These are phyloP conservation scores for Takashimella koratensis DNA, from an alignment of 1,284 basidiomycete genomes.

Conservation along the genomic window DNA sequence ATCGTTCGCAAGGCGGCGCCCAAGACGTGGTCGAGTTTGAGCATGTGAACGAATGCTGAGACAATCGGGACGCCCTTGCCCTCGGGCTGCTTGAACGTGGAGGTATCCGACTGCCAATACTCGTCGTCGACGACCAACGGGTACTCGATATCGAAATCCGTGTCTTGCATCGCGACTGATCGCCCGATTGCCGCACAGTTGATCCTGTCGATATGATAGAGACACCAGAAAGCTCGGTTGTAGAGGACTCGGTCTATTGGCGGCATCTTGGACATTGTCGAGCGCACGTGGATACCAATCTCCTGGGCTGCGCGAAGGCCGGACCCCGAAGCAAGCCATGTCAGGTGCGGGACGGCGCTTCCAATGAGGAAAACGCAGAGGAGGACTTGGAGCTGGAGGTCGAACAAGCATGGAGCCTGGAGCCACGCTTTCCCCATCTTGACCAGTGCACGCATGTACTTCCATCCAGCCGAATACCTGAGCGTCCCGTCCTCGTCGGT, in stretches of 20 bases:
- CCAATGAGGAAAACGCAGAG: conserved; percentile 53
- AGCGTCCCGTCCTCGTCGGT: conserved; percentile 40
- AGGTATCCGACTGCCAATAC: conserved; percentile 58
- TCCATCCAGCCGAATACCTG: conserved; percentile 65
- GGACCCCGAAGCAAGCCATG: conserved; percentile 67
- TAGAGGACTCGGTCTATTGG: conserved; percentile 62
- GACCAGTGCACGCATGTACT: conserved; percentile 64
- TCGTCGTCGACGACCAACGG: conserved; percentile 83
- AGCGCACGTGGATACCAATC: conserved; percentile 45
- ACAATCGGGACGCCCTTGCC: conserved; percentile 51
- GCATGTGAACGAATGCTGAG: conserved; percentile 62
- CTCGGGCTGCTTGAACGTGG: conserved; percentile 57
- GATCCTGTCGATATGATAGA: conserved; percentile 52
- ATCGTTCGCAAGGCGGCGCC: conserved; percentile 67
- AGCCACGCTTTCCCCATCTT: conserved; percentile 56
- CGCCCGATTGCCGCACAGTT: conserved; percentile 69
- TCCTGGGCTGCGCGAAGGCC: conserved; percentile 61
- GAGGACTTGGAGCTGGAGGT: conserved; percentile 62
- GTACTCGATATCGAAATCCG: conserved; percentile 74
- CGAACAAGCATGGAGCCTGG: conserved; percentile 63
- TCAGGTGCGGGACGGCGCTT: conserved; percentile 63
- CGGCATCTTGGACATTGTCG: conserved; percentile 33
- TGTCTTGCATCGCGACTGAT: conserved; percentile 76
- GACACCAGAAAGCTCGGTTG: conserved; percentile 75
- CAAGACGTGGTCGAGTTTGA: conserved; percentile 67